Percentiles rank a stretch among this genome's conserved stretches.
phyloP scores from a whole-genome alignment of 2,329 filamentous ascomycete species.

The Chaetomiaceae sp. region DNA sequence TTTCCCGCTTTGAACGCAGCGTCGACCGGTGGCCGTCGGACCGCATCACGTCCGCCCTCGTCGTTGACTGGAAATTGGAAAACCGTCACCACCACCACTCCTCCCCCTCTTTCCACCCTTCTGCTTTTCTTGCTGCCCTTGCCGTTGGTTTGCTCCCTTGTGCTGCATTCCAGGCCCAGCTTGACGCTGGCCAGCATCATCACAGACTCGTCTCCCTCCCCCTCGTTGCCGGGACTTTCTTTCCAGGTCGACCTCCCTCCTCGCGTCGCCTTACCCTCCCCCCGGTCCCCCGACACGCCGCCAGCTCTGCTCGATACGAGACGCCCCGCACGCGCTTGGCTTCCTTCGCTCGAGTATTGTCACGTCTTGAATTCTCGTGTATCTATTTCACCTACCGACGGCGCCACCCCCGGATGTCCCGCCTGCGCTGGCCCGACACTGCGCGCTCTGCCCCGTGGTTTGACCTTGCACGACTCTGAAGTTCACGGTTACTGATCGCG shows the following conservation, averaged over 20 bases:
- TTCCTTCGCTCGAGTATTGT: not conserved
- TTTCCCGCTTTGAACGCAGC: slow-evolving; percentile 17
- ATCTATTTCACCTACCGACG: not conserved
- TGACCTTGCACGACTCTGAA: too few relatives aligned
- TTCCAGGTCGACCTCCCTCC: not conserved
- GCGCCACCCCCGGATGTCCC: not conserved
- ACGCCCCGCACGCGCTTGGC: slow-evolving; percentile 1
- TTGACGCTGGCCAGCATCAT: slow-evolving; percentile 20
- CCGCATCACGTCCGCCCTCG: slow-evolving; percentile 18
- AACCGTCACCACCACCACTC: slow-evolving; percentile 13
- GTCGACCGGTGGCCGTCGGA: slow-evolving; percentile 14
- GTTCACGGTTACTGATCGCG: too few relatives aligned
- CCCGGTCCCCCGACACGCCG: slow-evolving; percentile 7
- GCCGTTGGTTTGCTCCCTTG: slow-evolving; percentile 8
- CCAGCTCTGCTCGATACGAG: slow-evolving; percentile 10
- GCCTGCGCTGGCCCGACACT: slow-evolving; percentile 1
- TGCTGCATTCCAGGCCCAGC: slow-evolving; percentile 13
- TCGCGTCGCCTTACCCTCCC: not conserved
- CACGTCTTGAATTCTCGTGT: not conserved
- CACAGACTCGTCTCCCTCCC: slow-evolving; percentile 6
- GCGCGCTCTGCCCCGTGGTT: slow-evolving; percentile 7
- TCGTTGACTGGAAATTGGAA: slow-evolving; percentile 16
- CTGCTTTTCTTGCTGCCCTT: slow-evolving; percentile 13
- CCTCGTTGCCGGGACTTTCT: slow-evolving; percentile 10
- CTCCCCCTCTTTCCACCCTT: slow-evolving; percentile 8